Percentiles rank a stretch among this genome's conserved stretches.
Evolutionary conservation across 2,329 filamentous ascomycete genomes (phyloP).

Genomic region (Botryosphaeria agaves): DNA sequence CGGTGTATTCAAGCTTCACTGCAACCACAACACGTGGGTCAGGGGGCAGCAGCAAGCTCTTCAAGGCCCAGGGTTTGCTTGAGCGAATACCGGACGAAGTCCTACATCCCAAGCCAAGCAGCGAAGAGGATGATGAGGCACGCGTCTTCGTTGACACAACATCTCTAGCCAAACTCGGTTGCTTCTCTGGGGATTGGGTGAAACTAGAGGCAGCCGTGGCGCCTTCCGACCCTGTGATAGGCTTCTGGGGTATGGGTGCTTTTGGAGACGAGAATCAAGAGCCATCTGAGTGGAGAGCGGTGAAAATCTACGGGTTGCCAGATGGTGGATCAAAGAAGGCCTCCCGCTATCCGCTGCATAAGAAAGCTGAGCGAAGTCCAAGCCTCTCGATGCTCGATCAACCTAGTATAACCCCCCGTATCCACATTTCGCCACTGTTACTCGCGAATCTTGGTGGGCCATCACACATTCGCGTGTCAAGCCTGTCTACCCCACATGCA

Average conservation of each 20-base stretch:
- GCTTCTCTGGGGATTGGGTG: slow-evolving; percentile 97
- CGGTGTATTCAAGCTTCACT: slow-evolving; percentile 78
- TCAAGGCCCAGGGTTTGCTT: slow-evolving; percentile 66
- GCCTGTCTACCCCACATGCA: slow-evolving; percentile 38
- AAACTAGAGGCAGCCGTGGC: slow-evolving; percentile 63
- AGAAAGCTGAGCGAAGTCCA: slow-evolving; percentile 28
- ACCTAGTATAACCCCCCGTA: background rate
- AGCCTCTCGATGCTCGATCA: slow-evolving; percentile 30
- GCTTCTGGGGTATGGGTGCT: slow-evolving; percentile 48
- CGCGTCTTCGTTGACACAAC: slow-evolving; percentile 82
- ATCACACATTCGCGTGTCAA: slow-evolving; percentile 61
- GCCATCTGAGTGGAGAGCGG: slow-evolving; percentile 55
- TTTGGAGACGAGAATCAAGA: slow-evolving; percentile 48
- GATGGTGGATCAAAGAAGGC: slow-evolving; percentile 43
- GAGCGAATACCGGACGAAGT: slow-evolving; percentile 56
- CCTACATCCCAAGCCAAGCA: slow-evolving; percentile 65
- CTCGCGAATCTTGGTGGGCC: slow-evolving; percentile 71
- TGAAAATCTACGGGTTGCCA: slow-evolving; percentile 75
- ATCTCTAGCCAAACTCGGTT: slow-evolving; percentile 74
- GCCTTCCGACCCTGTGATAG: slow-evolving; percentile 49
- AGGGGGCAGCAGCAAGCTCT: slow-evolving; percentile 56
- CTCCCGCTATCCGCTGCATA: slow-evolving; percentile 37
- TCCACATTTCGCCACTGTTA: slow-evolving; percentile 57
- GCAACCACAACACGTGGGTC: slow-evolving; percentile 64
- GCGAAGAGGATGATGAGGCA: slow-evolving; percentile 74